A percentile compares a stretch with the other conserved stretches of the same genome.
phyloP scores from a whole-genome alignment of 148 eudicot species.

The Silene conica region DNA sequence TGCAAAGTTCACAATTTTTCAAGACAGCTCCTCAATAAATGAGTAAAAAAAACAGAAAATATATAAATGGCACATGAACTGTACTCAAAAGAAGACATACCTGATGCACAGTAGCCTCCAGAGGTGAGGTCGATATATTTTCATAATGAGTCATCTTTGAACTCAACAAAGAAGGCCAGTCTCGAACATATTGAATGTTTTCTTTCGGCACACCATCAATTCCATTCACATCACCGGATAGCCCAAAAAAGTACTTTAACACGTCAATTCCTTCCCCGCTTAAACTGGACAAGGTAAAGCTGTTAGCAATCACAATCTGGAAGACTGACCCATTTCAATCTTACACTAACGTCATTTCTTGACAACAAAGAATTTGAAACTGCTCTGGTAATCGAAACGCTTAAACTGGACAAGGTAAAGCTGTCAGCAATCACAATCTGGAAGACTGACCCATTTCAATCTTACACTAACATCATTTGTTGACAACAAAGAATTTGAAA shows the following conservation, averaged over 20 bases:
- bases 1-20: constrained; percentile 23
- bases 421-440: constrained; percentile 17
- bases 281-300: constrained; percentile 37
- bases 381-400: too few species aligned
- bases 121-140: constrained; percentile 26
- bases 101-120: constrained; percentile 36
- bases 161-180: constrained; percentile 45
- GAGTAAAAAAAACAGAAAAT: neutral
- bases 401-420: constrained; percentile 39
- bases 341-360: neutral
- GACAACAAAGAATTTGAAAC: too few species aligned
- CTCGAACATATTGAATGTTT: constrained; percentile 53
- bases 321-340: constrained; percentile 8
- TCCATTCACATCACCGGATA: constrained; percentile 36
- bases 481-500: neutral
- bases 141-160: constrained; percentile 43
- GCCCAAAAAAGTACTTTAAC: constrained; percentile 67
- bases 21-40: neutral
- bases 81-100: constrained; percentile 27
- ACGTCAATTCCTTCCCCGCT: constrained; percentile 53
- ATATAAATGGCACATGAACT: neutral
- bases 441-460: constrained; percentile 6
- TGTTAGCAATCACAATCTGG: constrained; percentile 16
- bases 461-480: neutral
- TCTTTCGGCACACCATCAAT: constrained; percentile 40